Evolutionary conservation across 345 rosid species (phyloP).

Genomic region (Citrus sp.): DNA sequence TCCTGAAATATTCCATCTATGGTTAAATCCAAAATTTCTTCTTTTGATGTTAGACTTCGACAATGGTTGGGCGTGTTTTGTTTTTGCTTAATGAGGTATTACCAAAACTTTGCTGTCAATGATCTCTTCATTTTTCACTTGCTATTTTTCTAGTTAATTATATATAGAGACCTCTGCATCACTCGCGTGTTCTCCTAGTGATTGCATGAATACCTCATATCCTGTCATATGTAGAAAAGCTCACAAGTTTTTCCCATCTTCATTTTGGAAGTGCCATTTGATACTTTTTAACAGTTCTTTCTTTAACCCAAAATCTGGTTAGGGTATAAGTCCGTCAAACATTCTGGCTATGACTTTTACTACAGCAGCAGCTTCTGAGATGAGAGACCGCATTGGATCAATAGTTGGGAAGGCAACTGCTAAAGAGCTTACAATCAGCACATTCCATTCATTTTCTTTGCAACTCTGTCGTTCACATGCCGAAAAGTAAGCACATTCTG

Average conservation of each 20-base stretch:
- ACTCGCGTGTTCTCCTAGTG: background rate
- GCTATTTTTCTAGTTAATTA: background rate
- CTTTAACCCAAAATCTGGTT: slow-evolving; percentile 17
- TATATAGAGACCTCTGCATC: background rate
- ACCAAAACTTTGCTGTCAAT: slow-evolving; percentile 3
- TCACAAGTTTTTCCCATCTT: background rate
- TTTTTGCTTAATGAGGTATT: slow-evolving; percentile 71
- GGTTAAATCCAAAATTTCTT: slow-evolving; percentile 19
- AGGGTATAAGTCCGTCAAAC: slow-evolving; percentile 85
- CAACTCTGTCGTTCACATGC: slow-evolving; percentile 93
- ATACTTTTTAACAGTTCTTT: background rate
- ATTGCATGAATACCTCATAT: background rate
- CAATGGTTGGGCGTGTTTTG: slow-evolving; percentile 95
- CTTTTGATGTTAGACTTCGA: slow-evolving; percentile 64
- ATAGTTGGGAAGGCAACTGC: slow-evolving; percentile 81
- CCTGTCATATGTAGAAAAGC: background rate
- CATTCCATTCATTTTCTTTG: slow-evolving; percentile 92
- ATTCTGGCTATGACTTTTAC: slow-evolving; percentile 98
- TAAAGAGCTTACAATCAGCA: slow-evolving; percentile 79
- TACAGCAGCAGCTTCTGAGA: slow-evolving; percentile 92
- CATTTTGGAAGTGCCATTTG: slow-evolving; percentile 1
- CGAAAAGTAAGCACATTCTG: slow-evolving; percentile 59
- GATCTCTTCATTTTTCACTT: slow-evolving; percentile 4
- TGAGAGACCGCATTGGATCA: slow-evolving; percentile 79
- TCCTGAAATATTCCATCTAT: background rate